Evolutionary conservation across 768 basidiomycete species (phyloP), one percentile per base, ranked within the genome.

Genomic region (Termitomyces sp.): DNA sequence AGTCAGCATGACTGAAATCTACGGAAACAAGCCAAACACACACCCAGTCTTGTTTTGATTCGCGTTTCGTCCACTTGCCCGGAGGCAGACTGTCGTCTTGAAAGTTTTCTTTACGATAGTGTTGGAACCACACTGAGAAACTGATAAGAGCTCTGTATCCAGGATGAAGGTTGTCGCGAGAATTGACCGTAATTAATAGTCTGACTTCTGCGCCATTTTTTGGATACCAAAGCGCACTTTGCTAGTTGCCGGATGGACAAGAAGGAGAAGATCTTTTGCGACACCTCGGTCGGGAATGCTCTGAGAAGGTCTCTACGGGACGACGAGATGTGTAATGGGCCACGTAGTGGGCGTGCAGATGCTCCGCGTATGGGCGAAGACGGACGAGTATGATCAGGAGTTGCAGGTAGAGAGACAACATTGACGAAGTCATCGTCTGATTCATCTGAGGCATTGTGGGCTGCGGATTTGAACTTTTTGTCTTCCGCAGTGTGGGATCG

Each of bases 1-100:
- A 49, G 60, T 46, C 52, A 42, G 63, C 61, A 36, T 65, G 61
- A 43, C 14, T 31, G 15, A 12, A 38, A 55, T 17, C 43, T 50
- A 42, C 46, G 48, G 9, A 63, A 49, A 3, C 34, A 9, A 40
- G 8, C 60, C 49, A 52, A 62, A 80, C 76, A 29, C 64, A 86
- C 64, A 86, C 89, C 94, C 94, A 97, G 65, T 89, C 89, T 74
- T 93, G 89, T 71, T 94, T 97, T n/a, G 92, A 94, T 72, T 97
- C 94, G 59, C 89, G 81, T 70, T 91, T 91, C 9, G 93, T 91
- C 94, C 94, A 97, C 73, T 94, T 94, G 40, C 88, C 91, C 10
- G 87, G 82, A 4, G 90, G 88, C 53, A 92, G 72, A 60, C 83
- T 86, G 36, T 87, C 86, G 63, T 93, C 90, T 48, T 92, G 87